Percentiles rank a stretch among this genome's conserved stretches.
Conservation (phyloP, 345 rosid genomes). For the Pistacia atlantica region DNA sequence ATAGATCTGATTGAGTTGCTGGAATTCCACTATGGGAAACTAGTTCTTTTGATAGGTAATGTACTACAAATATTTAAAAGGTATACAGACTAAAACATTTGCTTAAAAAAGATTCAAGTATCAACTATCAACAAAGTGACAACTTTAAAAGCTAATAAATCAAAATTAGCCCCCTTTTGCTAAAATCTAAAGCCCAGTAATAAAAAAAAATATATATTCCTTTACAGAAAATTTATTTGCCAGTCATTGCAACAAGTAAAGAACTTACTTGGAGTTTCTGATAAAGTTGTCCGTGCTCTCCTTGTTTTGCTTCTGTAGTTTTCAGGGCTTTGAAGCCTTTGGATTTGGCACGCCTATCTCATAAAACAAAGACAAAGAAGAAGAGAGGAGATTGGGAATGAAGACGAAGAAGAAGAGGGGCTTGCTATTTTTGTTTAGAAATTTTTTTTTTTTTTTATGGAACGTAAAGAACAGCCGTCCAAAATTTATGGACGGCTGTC, state of each 20-base stretch:
- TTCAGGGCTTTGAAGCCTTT: neutral
- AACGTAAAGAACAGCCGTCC: too few relatives aligned
- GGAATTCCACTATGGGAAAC: too few relatives aligned
- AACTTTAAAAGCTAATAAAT: neutral
- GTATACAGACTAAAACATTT: neutral
- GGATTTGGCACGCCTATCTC: slow-evolving; percentile 3
- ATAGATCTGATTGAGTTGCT: too few relatives aligned
- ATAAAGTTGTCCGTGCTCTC: neutral
- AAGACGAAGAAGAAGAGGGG: too few relatives aligned
- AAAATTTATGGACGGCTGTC: too few relatives aligned
- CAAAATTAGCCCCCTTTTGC: neutral
- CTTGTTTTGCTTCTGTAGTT: neutral
- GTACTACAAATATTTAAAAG: neutral
- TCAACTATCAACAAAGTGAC: too few relatives aligned
- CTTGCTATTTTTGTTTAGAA: too few relatives aligned
- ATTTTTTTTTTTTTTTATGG: too few relatives aligned
- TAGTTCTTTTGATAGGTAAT: too few relatives aligned
- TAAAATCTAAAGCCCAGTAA: neutral
- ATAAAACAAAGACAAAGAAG: neutral
- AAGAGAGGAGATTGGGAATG: too few relatives aligned
- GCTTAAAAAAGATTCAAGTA: neutral
- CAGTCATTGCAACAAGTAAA: neutral
- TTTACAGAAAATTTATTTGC: neutral
- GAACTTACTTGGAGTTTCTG: slow-evolving; percentile 23
- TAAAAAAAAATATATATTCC: neutral